A percentile compares a stretch with the other conserved stretches of the same genome.
Evolutionary conservation across 2,329 filamentous ascomycete genomes (phyloP).

Genomic region (Calonectria fujianensis): DNA sequence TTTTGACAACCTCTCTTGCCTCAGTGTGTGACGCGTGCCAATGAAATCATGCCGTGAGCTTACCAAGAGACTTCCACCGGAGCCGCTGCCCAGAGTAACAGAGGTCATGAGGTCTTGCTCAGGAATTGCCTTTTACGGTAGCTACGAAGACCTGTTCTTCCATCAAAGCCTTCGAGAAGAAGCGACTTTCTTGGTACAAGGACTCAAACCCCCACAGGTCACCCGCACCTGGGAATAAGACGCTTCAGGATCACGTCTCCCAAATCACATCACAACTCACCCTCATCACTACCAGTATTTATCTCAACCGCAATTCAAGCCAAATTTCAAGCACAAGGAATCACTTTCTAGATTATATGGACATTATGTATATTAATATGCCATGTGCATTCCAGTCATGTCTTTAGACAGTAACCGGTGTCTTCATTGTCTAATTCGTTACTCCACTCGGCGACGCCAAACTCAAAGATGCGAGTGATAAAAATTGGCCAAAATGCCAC

Average conservation of each 20-base stretch:
- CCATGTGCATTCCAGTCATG: not conserved
- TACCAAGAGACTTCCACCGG: not conserved
- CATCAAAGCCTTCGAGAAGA: too few relatives aligned
- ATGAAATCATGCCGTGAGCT: not conserved
- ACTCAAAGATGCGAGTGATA: not conserved
- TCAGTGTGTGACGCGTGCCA: not conserved
- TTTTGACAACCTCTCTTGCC: not conserved
- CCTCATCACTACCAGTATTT: too few relatives aligned
- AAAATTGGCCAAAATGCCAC: not conserved
- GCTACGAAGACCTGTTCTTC: too few relatives aligned
- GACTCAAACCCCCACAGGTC: too few relatives aligned
- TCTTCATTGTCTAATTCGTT: not conserved
- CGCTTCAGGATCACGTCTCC: not conserved
- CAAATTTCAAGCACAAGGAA: not conserved
- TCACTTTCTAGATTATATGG: not conserved
- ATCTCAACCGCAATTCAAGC: not conserved
- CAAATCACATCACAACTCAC: not conserved
- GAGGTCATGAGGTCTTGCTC: too few relatives aligned
- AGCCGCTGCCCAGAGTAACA: not conserved
- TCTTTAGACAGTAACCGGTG: not conserved
- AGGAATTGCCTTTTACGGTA: too few relatives aligned
- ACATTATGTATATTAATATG: not conserved
- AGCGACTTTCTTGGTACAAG: slow-evolving; percentile 63
- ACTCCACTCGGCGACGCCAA: not conserved
- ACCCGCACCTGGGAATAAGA: too few relatives aligned